These are phyloP conservation scores for Pythium aristosporum DNA, from an alignment of 352 stramenopile species.

Conservation along the genomic window DNA sequence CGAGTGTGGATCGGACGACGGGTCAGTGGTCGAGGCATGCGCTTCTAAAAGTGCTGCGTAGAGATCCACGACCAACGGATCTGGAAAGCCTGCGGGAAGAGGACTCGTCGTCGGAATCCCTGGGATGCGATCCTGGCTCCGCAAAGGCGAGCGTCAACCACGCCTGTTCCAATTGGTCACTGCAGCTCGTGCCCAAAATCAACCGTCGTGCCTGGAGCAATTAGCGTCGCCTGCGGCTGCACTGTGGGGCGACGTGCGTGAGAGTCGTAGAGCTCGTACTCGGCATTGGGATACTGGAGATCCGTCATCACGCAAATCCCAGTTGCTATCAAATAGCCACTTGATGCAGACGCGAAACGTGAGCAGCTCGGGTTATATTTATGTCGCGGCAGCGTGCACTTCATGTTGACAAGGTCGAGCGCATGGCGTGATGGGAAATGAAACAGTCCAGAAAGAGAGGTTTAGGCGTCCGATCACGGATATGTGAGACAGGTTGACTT, in stretches of 20 bases:
- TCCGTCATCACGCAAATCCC: not conserved
- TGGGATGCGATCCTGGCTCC: not conserved
- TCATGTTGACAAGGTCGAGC: too few relatives aligned
- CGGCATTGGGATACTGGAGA: not conserved
- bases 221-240: not conserved
- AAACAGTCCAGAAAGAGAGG: too few relatives aligned
- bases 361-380: too few relatives aligned
- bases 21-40: too few relatives aligned
- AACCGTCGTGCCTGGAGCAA: not conserved
- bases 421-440: too few relatives aligned
- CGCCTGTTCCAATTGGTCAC: conserved; percentile 57
- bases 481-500: too few relatives aligned
- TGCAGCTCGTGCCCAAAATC: conserved; percentile 32
- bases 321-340: not conserved
- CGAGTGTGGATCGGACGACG: too few relatives aligned
- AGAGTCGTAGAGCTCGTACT: not conserved
- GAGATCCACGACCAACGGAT: not conserved
- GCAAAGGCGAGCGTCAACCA: conserved; percentile 64
- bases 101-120: not conserved
- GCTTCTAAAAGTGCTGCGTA: not conserved
- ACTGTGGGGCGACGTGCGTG: not conserved
- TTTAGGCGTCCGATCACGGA: too few relatives aligned
- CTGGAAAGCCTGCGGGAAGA: not conserved
- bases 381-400: too few relatives aligned
- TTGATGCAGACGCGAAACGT: not conserved